Conservation (phyloP, 352 stramenopile genomes). For the Aphanomyces cochlioides region DNA sequence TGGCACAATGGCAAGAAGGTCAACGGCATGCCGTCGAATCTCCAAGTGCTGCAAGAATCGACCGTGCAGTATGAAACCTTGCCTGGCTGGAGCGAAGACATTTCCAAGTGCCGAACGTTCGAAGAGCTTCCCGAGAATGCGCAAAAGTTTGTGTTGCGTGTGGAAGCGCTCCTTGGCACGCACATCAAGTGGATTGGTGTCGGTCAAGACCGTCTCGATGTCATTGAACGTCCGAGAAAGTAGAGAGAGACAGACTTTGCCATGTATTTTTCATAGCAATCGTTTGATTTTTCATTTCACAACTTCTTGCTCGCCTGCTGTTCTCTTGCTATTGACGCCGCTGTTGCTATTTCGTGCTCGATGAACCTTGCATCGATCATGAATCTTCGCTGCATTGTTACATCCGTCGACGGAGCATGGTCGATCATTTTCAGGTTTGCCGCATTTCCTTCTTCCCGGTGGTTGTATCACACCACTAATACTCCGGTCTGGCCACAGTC, state of each 20-base stretch:
- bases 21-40: conserved; percentile 91
- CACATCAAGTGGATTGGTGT: conserved; percentile 99
- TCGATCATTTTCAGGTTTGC: conserved; percentile 49
- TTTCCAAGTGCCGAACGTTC: conserved; percentile 94
- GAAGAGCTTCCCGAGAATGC: conserved; percentile 94
- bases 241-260: no score
- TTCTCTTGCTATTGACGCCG: conserved; percentile 61
- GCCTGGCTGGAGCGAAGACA: conserved; percentile 95
- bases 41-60: conserved; percentile 89
- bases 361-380: conserved; percentile 77
- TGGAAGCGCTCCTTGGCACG: conserved; percentile 95
- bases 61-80: conserved; percentile 95
- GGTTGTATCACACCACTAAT: no score
- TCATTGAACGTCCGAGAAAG: conserved; percentile 72
- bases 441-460: no score
- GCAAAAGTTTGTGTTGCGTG: conserved; percentile 95
- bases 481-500: no score
- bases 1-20: conserved; percentile 93
- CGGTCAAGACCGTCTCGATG: conserved; percentile 93
- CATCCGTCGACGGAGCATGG: conserved; percentile 68
- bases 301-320: no score
- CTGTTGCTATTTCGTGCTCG: conserved; percentile 70
- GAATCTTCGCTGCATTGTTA: conserved; percentile 65
- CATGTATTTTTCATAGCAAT: no score
- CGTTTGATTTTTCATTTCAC: no score